Conservation (phyloP, 164 flowering plant genomes). For the Macadamia integrifolia region DNA sequence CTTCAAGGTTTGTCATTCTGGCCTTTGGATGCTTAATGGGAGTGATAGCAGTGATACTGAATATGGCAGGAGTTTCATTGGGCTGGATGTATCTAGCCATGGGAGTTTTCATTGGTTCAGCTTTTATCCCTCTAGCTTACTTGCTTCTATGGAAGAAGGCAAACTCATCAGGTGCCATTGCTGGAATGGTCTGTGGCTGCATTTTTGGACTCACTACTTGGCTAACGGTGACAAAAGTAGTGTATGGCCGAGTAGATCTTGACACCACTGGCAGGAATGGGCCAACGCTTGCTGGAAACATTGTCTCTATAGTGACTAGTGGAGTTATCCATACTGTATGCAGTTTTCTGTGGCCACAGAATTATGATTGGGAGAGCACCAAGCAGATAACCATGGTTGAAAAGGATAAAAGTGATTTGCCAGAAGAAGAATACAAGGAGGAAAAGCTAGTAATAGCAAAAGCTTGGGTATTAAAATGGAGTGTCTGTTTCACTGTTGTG, state of each 20-base stretch:
- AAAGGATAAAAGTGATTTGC: constrained; percentile 54
- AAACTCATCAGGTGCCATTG: constrained; percentile 74
- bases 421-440: constrained; percentile 63
- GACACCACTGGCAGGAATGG: constrained; percentile 93
- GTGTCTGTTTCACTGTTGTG: constrained; percentile 68
- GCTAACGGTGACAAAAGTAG: constrained; percentile 50
- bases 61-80: constrained; percentile 86
- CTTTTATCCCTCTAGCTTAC: constrained; percentile 83
- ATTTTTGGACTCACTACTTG: constrained; percentile 65
- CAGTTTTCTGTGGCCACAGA: constrained; percentile 68
- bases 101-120: constrained; percentile 92
- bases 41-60: constrained; percentile 68
- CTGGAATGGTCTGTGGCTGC: constrained; percentile 61
- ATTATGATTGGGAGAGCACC: constrained; percentile 85
- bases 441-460: constrained; percentile 60
- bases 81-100: constrained; percentile 98
- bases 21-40: constrained; percentile 95
- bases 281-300: constrained; percentile 94
- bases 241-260: constrained; percentile 73
- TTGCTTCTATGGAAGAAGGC: constrained; percentile 93
- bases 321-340: constrained; percentile 75
- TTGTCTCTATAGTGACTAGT: constrained; percentile 76
- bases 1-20: constrained; percentile 63
- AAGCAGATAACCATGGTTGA: constrained; percentile 79
- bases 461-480: constrained; percentile 90